phyloP scores from a whole-genome alignment of 2,329 filamentous ascomycete genomes.

The Reticulascus tulasneorum region DNA sequence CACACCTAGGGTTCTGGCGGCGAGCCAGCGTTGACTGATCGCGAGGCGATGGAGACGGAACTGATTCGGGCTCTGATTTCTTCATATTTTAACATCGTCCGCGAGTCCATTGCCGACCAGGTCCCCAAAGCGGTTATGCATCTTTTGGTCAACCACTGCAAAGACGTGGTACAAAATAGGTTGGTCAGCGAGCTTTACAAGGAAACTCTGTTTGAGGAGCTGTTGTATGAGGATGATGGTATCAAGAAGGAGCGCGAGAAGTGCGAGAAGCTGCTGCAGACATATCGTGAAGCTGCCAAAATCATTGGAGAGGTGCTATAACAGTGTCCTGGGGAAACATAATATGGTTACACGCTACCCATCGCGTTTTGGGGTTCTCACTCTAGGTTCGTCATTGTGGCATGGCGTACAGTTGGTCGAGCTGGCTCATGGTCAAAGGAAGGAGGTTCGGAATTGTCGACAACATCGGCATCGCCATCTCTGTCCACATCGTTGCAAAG shows the following conservation, averaged over 20 bases:
- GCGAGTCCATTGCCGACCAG: slow-evolving; percentile 97
- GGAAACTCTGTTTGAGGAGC: slow-evolving; percentile 83
- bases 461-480: too few species aligned
- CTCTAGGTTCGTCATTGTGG: too few species aligned
- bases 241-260: slow-evolving; percentile 98
- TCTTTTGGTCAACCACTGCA: slow-evolving; percentile 94
- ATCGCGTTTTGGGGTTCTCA: too few species aligned
- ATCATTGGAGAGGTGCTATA: slow-evolving; percentile 96
- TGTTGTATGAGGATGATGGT: slow-evolving; percentile 94
- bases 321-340: too few species aligned
- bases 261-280: slow-evolving; percentile 91
- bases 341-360: too few species aligned
- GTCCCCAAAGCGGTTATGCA: slow-evolving; percentile 99
- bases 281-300: slow-evolving; percentile 95
- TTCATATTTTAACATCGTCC: slow-evolving; percentile 98
- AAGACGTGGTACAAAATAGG: slow-evolving; percentile 95
- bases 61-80: slow-evolving; percentile 94
- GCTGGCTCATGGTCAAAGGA: too few species aligned
- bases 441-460: too few species aligned
- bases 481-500: too few species aligned
- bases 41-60: slow-evolving; percentile 95
- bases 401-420: too few species aligned
- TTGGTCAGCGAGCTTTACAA: slow-evolving; percentile 95
- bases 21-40: slow-evolving; percentile 87
- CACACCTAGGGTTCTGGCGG: slow-evolving; percentile 59